A percentile compares a stretch with the other conserved stretches of the same genome.
phyloP scores from a whole-genome alignment of 2,329 filamentous ascomycete species.

The Cladosporium phlei region DNA sequence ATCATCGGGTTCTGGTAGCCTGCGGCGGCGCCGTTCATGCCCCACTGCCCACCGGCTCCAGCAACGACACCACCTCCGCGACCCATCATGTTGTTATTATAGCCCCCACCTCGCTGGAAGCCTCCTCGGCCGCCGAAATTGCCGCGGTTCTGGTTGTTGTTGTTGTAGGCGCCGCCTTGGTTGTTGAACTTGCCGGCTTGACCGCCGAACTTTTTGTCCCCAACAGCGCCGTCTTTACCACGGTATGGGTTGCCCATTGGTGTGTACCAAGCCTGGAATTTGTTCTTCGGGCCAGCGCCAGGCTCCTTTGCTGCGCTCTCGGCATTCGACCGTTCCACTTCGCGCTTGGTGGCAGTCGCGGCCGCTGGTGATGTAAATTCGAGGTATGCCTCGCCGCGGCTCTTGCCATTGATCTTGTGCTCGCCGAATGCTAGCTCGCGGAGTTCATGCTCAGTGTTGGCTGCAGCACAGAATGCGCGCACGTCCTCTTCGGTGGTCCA shows the following conservation, averaged over 20 bases:
- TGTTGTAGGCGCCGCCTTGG: slow-evolving; percentile 35
- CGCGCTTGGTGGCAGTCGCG: slow-evolving; percentile 76
- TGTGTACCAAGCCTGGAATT: slow-evolving; percentile 18
- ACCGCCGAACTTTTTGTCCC: slow-evolving; percentile 38
- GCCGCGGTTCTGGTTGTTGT: slow-evolving; percentile 30
- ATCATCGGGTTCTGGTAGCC: slow-evolving; percentile 20
- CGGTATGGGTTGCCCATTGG: slow-evolving; percentile 69
- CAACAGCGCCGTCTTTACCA: slow-evolving; percentile 48
- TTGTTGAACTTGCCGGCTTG: slow-evolving; percentile 46
- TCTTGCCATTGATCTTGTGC: slow-evolving; percentile 98
- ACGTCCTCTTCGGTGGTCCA: slow-evolving; percentile 96
- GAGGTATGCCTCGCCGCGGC: slow-evolving; percentile 85
- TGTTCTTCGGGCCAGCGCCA: slow-evolving; percentile 12
- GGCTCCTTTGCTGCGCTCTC: slow-evolving; percentile 18
- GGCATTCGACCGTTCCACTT: slow-evolving; percentile 55
- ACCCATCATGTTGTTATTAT: slow-evolving; percentile 13
- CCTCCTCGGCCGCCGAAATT: slow-evolving; percentile 19
- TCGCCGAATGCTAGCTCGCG: slow-evolving; percentile 96
- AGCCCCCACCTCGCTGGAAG: slow-evolving; percentile 19
- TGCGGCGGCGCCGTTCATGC: slow-evolving; percentile 20
- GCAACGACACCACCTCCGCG: slow-evolving; percentile 11
- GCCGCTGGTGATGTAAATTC: slow-evolving; percentile 81
- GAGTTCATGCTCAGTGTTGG: slow-evolving; percentile 76
- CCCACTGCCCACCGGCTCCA: slow-evolving; percentile 16
- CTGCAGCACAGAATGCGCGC: slow-evolving; percentile 67